Base-by-base conservation (phyloP, 2,329 filamentous ascomycete species). In the Aspergillus luchuensis region DNA sequence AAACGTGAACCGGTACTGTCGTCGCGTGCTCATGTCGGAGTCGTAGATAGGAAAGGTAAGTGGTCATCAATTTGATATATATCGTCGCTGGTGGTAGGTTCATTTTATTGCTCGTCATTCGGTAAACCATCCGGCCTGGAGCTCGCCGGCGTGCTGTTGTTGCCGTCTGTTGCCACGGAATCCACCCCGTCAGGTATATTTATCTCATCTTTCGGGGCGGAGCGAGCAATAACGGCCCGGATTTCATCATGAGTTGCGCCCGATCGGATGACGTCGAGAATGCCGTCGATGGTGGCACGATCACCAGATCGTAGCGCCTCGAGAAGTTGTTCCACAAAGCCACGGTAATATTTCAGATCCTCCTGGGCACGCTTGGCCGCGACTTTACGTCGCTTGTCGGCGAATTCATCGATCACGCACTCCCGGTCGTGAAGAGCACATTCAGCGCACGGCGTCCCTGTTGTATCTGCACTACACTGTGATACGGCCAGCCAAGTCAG, bases 331-430 rank as follows among this genome's bases (percentile, higher is more conserved):
- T 74, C 68, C 30, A 74, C 43, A 28, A 75, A 69, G 8, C 57
- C 58, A 17, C 65, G 66, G 38, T 70, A 69, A 45, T 67, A 68
- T 19, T 64, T 59, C n/a, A 75, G 61, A 10, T 73, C 67, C 19
- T 76, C 71, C 47, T 74, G 66, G 3, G 67, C 67, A 13, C 66
- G 69, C 50, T 68, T 70, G 13, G 67, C 69, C 5, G 69, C 64
- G 11, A 71, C 69, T 60, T 77, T 77, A 45, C 75, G 75, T 15
- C 75, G 75, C 62, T 68, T 76, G 59, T 77, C 75, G 56, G 71
- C 66, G 53, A 56, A 54, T 60, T 75, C 70, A 56, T 77, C 71
- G 65, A 74, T 70, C 39, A 74, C 17, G 56, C 75, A 77, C 15
- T 71, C 67, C 38, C 74, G 71, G 36, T 60, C 61, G 58, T 77